Conservation (phyloP, 2,329 filamentous ascomycete genomes). For the Capronia americana region DNA sequence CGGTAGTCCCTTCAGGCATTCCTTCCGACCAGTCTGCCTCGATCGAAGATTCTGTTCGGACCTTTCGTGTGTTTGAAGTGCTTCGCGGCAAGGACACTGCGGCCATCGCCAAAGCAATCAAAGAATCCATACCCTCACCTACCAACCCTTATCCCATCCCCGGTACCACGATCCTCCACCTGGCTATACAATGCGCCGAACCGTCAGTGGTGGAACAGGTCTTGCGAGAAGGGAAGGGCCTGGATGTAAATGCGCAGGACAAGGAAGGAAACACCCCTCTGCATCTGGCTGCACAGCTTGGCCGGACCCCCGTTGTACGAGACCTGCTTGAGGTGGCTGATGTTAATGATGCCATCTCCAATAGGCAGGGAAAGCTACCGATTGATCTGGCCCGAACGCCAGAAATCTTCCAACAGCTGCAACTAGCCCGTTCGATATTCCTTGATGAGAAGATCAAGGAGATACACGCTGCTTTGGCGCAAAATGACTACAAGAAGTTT, state of each 20-base stretch:
- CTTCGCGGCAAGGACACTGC: slow-evolving; percentile 88
- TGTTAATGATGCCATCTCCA: slow-evolving; percentile 87
- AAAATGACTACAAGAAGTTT: slow-evolving; percentile 76
- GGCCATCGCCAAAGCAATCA: slow-evolving; percentile 83
- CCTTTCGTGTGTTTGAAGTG: slow-evolving; percentile 93
- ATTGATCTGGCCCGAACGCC: slow-evolving; percentile 89
- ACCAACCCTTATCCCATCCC: slow-evolving; percentile 48
- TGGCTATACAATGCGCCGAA: slow-evolving; percentile 95
- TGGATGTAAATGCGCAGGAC: slow-evolving; percentile 89
- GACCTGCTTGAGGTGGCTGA: slow-evolving; percentile 80
- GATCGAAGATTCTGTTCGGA: slow-evolving; percentile 91
- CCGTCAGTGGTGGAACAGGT: slow-evolving; percentile 91
- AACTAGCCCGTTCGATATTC: slow-evolving; percentile 87
- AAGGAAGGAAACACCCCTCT: slow-evolving; percentile 93
- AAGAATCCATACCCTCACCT: slow-evolving; percentile 60
- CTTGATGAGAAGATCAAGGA: slow-evolving; percentile 84
- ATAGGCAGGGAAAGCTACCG: slow-evolving; percentile 82
- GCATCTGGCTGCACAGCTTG: slow-evolving; percentile 83
- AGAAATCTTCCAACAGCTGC: slow-evolving; percentile 93
- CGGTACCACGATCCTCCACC: slow-evolving; percentile 88
- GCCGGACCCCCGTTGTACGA: slow-evolving; percentile 78
- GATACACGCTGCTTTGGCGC: slow-evolving; percentile 77
- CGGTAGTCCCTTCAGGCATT: slow-evolving; percentile 42
- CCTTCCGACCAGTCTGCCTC: slow-evolving; percentile 53
- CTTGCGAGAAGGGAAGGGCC: slow-evolving; percentile 72